Evolutionary conservation across 208 protist species (phyloP).

Genomic region (Angomonas ambiguus): DNA sequence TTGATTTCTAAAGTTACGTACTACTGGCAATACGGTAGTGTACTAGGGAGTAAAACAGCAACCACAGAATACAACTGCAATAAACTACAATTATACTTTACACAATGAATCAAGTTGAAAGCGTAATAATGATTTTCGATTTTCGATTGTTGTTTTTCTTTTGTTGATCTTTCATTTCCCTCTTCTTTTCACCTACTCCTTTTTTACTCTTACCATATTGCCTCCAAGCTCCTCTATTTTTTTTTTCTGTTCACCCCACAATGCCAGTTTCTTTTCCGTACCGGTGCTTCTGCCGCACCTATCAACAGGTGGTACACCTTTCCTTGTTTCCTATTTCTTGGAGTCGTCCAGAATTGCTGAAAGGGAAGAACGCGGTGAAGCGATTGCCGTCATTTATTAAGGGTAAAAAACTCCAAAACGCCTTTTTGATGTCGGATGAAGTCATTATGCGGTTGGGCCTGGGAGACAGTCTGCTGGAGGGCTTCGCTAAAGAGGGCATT

Average conservation of each 20-base stretch:
- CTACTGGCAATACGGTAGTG: no score
- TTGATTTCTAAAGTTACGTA: constrained; percentile 24
- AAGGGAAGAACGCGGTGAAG: constrained; percentile 25
- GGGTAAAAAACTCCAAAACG: constrained; percentile 25
- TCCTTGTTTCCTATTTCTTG: constrained; percentile 29
- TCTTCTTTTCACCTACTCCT: background rate
- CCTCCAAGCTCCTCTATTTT: background rate
- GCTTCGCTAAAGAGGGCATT: constrained; percentile 27
- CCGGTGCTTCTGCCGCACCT: constrained; percentile 23
- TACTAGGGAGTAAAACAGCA: no score
- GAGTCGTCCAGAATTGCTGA: constrained; percentile 26
- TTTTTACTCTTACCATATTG: background rate
- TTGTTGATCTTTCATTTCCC: background rate
- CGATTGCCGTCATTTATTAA: constrained; percentile 31
- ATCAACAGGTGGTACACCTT: constrained; percentile 25
- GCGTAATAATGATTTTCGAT: background rate
- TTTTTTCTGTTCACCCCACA: background rate
- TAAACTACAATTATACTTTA: no score
- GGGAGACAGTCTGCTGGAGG: constrained; percentile 25
- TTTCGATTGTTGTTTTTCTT: background rate
- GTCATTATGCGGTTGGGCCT: constrained; percentile 55
- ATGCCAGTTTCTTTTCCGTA: constrained; percentile 40
- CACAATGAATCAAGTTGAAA: no score
- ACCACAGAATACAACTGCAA: no score
- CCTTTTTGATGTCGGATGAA: constrained; percentile 50